Conservation (phyloP, 1,284 basidiomycete species). For the Cutaneotrichosporon sp. region DNA sequence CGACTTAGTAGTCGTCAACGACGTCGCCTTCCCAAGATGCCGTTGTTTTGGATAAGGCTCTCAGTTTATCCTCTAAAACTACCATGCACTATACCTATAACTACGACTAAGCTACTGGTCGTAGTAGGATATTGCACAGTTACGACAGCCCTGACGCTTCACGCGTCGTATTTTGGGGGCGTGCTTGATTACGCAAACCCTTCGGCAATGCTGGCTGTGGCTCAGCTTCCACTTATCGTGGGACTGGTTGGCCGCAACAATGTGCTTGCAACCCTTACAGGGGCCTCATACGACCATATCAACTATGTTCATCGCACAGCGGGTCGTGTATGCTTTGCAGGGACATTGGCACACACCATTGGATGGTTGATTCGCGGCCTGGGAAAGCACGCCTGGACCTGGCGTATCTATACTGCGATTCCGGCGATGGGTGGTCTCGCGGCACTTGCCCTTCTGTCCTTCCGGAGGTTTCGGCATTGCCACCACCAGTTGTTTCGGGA, state of each 20-base stretch:
- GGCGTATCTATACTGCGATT: slow-evolving; percentile 1
- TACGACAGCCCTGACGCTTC: not conserved
- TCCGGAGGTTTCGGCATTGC: slow-evolving; percentile 27
- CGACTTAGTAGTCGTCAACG: not conserved
- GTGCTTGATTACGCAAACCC: slow-evolving; percentile 2
- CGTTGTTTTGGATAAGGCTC: not conserved
- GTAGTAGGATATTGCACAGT: not conserved
- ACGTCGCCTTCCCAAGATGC: not conserved
- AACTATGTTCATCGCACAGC: slow-evolving; percentile 38
- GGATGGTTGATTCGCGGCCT: slow-evolving; percentile 17
- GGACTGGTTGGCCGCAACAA: slow-evolving; percentile 63
- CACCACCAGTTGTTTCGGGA: slow-evolving; percentile 5
- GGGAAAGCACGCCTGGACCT: slow-evolving; percentile 12
- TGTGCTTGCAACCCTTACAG: slow-evolving; percentile 57
- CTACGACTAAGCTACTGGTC: not conserved
- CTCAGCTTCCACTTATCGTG: slow-evolving; percentile 59
- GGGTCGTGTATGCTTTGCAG: slow-evolving; percentile 25
- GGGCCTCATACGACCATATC: slow-evolving; percentile 57
- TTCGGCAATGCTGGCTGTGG: slow-evolving; percentile 23
- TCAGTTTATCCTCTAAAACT: not conserved
- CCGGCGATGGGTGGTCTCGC: slow-evolving; percentile 1
- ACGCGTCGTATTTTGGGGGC: not conserved
- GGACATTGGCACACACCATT: slow-evolving; percentile 29
- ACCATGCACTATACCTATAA: not conserved
- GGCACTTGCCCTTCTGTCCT: slow-evolving; percentile 39